Base-by-base conservation (phyloP, 208 protist species). In the Porcisia hertigi region DNA sequence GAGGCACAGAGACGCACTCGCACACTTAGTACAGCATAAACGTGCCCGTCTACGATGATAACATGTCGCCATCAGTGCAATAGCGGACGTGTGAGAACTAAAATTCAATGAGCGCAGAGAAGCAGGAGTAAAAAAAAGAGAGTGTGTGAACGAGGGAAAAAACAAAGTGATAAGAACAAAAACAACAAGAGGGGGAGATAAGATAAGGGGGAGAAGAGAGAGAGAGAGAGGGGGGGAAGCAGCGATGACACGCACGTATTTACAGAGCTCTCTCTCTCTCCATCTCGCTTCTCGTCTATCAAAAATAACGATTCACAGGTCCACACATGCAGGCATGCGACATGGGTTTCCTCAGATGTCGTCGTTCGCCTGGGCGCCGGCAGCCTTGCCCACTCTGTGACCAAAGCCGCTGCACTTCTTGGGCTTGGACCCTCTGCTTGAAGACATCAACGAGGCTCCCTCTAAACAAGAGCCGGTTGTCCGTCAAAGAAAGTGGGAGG, bases 401-500 rank as follows among this genome's bases (percentile, higher is more conserved):
- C 34, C 55, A 25, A 60, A 34, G 30, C 49, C 73, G n/a, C 75
- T 77, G 70, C 63, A 66, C n/a, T 59, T 64, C 30, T 53, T 59
- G 0, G 77, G 58, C n/a, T 25, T 67, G 0, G 55, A 9, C 14
- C 12, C 36, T 18, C 66, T 53, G 59, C 49, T 25, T 47, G 71
- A 74, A 12, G 72, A 64, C 1, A 58, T 53, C 1, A 30, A 41
- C 9, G 65, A 53, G 9, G 64, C 3, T 9, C 36, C 62, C 54
- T 60, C 20, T 5, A 65, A 77, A 58, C 73, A 77, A 1, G 71
- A 69, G 34, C 30, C 58, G 34, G 62, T 30, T 58, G 47, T 47
- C 65, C 12, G 58, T 57, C 11, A 52, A 66, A 77, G 8, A 59
- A 59, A 2, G 72, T 55, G 77, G 49, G 72, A n/a, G 41, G 77